Conservation (phyloP, 1,284 basidiomycete genomes). For the Pseudozyma thailandica region DNA sequence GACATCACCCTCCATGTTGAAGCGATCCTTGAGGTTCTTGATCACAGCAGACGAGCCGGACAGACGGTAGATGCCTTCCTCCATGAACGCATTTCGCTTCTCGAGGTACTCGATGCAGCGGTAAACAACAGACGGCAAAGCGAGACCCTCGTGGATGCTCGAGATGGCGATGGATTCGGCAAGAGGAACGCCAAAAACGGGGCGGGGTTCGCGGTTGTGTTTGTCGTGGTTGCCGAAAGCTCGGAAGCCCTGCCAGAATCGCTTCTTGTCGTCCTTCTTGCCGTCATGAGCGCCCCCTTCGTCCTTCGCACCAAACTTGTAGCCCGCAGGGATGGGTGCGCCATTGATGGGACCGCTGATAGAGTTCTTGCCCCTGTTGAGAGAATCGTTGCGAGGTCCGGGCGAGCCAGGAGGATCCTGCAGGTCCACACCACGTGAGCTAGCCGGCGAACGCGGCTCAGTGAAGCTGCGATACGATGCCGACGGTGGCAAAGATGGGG, state of each 20-base stretch:
- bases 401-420: slow-evolving; percentile 43
- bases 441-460: slow-evolving; percentile 38
- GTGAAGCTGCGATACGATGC: slow-evolving; percentile 41
- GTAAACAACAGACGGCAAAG: slow-evolving; percentile 92
- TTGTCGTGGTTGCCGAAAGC: slow-evolving; percentile 48
- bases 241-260: slow-evolving; percentile 61
- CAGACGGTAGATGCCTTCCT: slow-evolving; percentile 96
- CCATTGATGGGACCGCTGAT: slow-evolving; percentile 91
- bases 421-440: slow-evolving; percentile 14
- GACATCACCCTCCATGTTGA: slow-evolving; percentile 75
- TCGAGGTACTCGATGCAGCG: slow-evolving; percentile 74
- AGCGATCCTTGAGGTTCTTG: slow-evolving; percentile 90
- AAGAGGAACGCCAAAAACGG: slow-evolving; percentile 89
- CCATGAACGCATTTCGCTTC: slow-evolving; percentile 87
- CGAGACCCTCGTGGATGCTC: slow-evolving; percentile 76
- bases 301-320: slow-evolving; percentile 75
- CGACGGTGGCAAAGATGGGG: slow-evolving; percentile 26
- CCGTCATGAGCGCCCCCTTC: slow-evolving; percentile 25
- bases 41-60: slow-evolving; percentile 77
- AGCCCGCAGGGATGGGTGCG: slow-evolving; percentile 83
- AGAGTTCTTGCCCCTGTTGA: slow-evolving; percentile 70
- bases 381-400: slow-evolving; percentile 24
- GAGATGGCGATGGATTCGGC: slow-evolving; percentile 88
- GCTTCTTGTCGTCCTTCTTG: slow-evolving; percentile 63
- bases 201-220: slow-evolving; percentile 35